Percentiles rank a stretch among this genome's conserved stretches.
Conservation (phyloP, 169 alveolate genomes). For the Eimeria falciformis region DNA sequence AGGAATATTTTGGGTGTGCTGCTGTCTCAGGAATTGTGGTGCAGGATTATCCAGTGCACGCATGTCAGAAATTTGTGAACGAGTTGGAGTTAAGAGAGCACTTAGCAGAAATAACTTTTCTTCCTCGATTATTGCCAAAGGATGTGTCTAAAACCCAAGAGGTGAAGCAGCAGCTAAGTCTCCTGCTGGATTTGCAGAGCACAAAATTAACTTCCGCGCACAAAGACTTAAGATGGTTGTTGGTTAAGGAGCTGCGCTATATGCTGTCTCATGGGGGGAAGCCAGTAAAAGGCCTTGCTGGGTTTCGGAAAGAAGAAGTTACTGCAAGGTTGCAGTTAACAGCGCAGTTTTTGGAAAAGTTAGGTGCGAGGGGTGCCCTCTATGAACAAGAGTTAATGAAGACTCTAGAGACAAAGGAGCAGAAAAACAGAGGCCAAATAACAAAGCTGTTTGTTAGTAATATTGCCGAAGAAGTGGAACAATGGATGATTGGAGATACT, state of each 20-base stretch:
- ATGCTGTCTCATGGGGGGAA: background rate
- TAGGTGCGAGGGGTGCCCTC: background rate
- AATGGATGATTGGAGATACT: background rate
- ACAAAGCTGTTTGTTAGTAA: slow-evolving; percentile 11
- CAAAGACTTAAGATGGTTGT: background rate
- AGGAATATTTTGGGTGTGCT: no score
- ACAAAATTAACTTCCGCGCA: background rate
- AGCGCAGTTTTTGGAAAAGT: background rate
- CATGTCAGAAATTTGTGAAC: background rate
- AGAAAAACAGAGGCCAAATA: background rate
- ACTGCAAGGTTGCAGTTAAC: background rate
- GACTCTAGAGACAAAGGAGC: background rate
- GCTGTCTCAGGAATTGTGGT: slow-evolving; percentile 12
- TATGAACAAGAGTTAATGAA: background rate
- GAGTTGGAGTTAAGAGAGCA: background rate
- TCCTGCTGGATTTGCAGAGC: background rate
- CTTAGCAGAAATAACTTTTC: no score
- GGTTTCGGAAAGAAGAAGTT: slow-evolving; percentile 11
- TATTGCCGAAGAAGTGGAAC: slow-evolving; percentile 10
- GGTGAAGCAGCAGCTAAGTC: background rate
- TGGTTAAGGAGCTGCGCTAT: background rate
- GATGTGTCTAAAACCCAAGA: no score
- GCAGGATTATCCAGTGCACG: slow-evolving; percentile 1
- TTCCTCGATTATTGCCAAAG: no score
- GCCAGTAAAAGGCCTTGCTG: background rate